Evolutionary conservation across 2,329 filamentous ascomycete genomes (phyloP).

Genomic region (Diaporthe vaccinii): DNA sequence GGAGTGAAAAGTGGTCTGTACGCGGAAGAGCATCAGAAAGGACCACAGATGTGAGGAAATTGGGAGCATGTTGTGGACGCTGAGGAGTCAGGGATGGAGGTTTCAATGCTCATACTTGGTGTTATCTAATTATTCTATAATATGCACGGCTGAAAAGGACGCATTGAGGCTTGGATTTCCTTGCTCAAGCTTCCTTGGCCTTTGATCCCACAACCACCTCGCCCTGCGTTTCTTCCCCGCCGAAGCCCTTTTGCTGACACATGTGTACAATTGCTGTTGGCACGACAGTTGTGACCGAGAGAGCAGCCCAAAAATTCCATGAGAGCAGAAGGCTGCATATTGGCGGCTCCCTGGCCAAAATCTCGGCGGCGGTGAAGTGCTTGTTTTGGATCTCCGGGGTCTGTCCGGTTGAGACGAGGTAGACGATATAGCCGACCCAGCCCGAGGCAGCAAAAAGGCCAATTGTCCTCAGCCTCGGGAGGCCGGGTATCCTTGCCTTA

Average conservation of each 20-base stretch:
- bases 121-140: background rate
- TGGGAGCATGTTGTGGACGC: background rate
- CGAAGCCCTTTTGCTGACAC: background rate
- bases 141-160: background rate
- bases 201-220: background rate
- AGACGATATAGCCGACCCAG: constrained; percentile 18
- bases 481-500: background rate
- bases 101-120: too few species aligned
- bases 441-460: background rate
- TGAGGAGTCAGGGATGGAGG: accelerated
- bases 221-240: background rate
- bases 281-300: background rate
- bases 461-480: constrained; percentile 1
- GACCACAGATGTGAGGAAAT: background rate
- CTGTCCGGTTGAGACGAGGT: background rate
- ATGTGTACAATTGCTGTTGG: background rate
- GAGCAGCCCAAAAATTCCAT: constrained; percentile 37
- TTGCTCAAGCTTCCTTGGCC: background rate
- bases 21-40: background rate
- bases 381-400: constrained; percentile 27
- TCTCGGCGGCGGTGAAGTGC: constrained; percentile 3
- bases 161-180: background rate
- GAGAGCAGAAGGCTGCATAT: constrained; percentile 36
- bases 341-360: constrained; percentile 16
- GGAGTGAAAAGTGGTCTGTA: background rate